These are phyloP conservation scores for Prunus armeniaca DNA, from an alignment of 306 rosid species.

Conservation along the genomic window DNA sequence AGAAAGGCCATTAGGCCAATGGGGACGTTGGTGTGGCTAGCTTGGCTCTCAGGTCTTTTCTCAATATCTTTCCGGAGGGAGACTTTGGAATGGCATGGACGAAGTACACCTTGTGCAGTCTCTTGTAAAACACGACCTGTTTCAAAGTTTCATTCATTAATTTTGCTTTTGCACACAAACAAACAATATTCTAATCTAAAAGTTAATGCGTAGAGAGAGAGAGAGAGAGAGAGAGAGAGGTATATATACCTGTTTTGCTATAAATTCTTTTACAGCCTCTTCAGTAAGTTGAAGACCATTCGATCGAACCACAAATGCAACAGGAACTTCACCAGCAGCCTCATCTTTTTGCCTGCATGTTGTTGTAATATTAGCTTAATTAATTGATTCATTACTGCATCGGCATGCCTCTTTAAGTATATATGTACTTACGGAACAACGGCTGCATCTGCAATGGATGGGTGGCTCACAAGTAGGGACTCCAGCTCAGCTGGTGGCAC, in stretches of 20 bases:
- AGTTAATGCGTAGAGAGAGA: too few species aligned
- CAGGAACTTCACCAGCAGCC: slow-evolving; percentile 91
- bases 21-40: slow-evolving; percentile 35
- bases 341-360: slow-evolving; percentile 65
- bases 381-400: not conserved
- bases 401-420: not conserved
- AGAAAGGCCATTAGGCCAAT: not conserved
- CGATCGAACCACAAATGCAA: slow-evolving; percentile 79
- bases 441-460: slow-evolving; percentile 83
- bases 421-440: slow-evolving; percentile 80
- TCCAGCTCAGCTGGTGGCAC: slow-evolving; percentile 97
- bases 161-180: not conserved
- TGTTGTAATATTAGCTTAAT: not conserved
- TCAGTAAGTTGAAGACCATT: slow-evolving; percentile 56
- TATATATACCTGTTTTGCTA: slow-evolving; percentile 66
- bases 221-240: too few species aligned
- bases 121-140: slow-evolving; percentile 91
- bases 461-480: slow-evolving; percentile 72
- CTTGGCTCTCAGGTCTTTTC: slow-evolving; percentile 81
- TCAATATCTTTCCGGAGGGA: slow-evolving; percentile 79
- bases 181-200: too few species aligned
- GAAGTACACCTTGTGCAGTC: slow-evolving; percentile 66
- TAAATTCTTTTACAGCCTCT: slow-evolving; percentile 62
- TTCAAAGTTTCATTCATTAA: not conserved
- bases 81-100: slow-evolving; percentile 81